Conservation (phyloP, 164 flowering plant genomes). For the Taxillus chinensis region DNA sequence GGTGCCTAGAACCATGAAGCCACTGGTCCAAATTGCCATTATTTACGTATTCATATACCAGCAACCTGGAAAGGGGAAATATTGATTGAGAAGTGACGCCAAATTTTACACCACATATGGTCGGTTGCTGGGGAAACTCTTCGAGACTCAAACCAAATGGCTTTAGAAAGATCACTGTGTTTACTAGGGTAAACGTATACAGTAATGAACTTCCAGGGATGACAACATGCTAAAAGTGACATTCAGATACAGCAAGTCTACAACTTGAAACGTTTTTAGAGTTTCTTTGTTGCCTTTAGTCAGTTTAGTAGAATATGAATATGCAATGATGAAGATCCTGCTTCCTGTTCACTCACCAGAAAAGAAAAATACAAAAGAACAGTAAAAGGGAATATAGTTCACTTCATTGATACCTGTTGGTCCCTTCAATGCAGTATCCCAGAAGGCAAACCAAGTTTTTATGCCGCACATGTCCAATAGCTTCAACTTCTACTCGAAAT, state of each 20-base stretch:
- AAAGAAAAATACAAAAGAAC: background rate
- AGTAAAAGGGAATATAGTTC: background rate
- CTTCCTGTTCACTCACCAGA: too few relatives aligned
- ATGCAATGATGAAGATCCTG: too few relatives aligned
- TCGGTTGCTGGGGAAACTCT: background rate
- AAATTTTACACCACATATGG: too few relatives aligned
- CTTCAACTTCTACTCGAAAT: constrained; percentile 90
- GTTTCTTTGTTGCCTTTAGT: too few relatives aligned
- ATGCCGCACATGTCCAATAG: constrained; percentile 89
- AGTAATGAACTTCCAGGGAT: too few relatives aligned
- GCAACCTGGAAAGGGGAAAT: constrained; percentile 33
- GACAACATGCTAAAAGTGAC: too few relatives aligned
- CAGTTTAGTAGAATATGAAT: too few relatives aligned
- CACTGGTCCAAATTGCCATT: constrained; percentile 86
- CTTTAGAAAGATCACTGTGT: too few relatives aligned
- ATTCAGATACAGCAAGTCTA: too few relatives aligned
- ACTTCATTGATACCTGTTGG: constrained; percentile 47
- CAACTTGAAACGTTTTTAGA: too few relatives aligned
- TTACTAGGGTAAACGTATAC: too few relatives aligned
- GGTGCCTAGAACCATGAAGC: constrained; percentile 84
- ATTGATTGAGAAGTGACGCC: background rate
- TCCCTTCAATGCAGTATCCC: constrained; percentile 89
- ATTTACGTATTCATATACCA: constrained; percentile 84
- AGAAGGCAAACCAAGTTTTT: constrained; percentile 85
- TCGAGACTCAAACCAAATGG: too few relatives aligned